Conservation (phyloP, 2,329 filamentous ascomycete genomes). For the Lachnellula willkommii region DNA sequence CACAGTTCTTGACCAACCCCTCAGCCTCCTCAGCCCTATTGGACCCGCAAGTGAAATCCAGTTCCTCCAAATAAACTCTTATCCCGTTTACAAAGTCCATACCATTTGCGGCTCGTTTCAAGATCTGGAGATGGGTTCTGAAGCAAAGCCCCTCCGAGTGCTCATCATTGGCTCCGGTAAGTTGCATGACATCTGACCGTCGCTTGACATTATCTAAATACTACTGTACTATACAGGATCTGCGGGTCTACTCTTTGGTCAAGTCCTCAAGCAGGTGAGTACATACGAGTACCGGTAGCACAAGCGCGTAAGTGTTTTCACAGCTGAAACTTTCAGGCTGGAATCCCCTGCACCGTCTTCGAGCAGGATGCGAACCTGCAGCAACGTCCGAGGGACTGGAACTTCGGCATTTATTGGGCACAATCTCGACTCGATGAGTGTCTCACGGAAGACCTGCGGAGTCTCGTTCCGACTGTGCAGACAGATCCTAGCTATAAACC, state of each 20-base stretch:
- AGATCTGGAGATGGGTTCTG: conserved; percentile 7
- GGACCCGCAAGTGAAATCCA: too few species aligned
- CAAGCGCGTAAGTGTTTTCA: background rate
- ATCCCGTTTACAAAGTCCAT: background rate
- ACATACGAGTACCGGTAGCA: background rate
- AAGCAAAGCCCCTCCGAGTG: conserved; percentile 13
- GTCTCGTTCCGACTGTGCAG: conserved; percentile 23
- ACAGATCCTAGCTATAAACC: conserved; percentile 25
- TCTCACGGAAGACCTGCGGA: conserved; percentile 23
- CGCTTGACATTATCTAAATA: background rate
- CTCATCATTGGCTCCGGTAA: conserved; percentile 18
- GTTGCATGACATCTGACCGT: background rate
- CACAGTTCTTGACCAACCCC: too few species aligned
- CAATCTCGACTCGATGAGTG: conserved; percentile 30
- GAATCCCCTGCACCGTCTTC: conserved; percentile 29
- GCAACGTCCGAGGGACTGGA: conserved; percentile 31
- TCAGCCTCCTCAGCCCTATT: too few species aligned
- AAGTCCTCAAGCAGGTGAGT: conserved; percentile 18
- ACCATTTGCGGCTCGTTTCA: background rate
- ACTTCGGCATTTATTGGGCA: conserved; percentile 33
- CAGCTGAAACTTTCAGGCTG: conserved; percentile 13
- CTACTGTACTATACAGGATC: conserved; percentile 8
- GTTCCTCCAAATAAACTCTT: background rate
- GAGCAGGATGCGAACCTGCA: conserved; percentile 28
- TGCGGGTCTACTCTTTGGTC: conserved; percentile 15